Evolutionary conservation across 768 basidiomycete species (phyloP).

Genomic region (Calocybe indica): DNA sequence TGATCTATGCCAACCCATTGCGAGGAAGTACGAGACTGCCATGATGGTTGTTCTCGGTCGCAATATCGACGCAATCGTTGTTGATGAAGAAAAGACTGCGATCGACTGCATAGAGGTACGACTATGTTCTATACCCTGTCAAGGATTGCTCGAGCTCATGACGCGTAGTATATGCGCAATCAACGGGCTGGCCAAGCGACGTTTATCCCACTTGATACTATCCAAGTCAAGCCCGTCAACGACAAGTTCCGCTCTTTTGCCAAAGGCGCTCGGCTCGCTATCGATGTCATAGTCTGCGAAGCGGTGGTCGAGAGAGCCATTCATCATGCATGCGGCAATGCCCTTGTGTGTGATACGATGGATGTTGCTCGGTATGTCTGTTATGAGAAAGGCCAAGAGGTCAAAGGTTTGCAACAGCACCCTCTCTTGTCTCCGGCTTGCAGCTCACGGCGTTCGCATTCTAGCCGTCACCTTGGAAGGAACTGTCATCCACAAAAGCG

Average conservation of each 20-base stretch:
- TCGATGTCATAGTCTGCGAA: constrained; percentile 82
- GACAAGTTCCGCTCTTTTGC: constrained; percentile 93
- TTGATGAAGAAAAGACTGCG: constrained; percentile 94
- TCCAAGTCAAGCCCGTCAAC: constrained; percentile 88
- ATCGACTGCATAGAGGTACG: constrained; percentile 94
- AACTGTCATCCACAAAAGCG: constrained; percentile 95
- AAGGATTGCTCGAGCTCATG: background rate
- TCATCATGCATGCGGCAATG: constrained; percentile 94
- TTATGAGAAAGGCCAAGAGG: constrained; percentile 93
- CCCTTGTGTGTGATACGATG: constrained; percentile 93
- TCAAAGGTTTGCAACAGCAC: constrained; percentile 67
- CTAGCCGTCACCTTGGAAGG: constrained; percentile 94
- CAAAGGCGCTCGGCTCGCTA: constrained; percentile 79
- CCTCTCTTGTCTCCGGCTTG: background rate
- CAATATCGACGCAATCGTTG: constrained; percentile 93
- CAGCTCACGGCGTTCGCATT: background rate
- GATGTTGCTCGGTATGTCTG: constrained; percentile 86
- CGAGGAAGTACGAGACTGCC: constrained; percentile 87
- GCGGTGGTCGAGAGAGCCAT: constrained; percentile 88
- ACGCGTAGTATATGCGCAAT: constrained; percentile 79
- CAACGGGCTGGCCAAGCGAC: constrained; percentile 95
- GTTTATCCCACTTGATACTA: constrained; percentile 97
- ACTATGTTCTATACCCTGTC: background rate
- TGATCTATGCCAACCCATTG: constrained; percentile 92
- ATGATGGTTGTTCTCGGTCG: constrained; percentile 90